Base-by-base conservation (phyloP, 108 stramenopile species). In the Fragilariopsis cylindrus region DNA sequence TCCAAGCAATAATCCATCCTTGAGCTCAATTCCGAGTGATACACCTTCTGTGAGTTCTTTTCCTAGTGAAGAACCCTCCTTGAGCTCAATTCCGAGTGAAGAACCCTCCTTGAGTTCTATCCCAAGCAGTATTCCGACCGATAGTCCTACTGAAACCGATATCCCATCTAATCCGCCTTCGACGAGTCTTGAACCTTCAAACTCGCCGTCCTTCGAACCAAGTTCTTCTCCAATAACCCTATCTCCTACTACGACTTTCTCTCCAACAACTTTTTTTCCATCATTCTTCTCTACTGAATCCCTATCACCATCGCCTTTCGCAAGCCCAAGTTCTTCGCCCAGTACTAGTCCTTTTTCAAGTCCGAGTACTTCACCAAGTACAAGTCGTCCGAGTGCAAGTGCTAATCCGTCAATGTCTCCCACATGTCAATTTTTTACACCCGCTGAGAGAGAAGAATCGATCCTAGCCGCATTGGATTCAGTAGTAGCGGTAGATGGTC, bases 391-490 rank as follows among this genome's bases (percentile, higher is more conserved):
- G 52, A 53, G 11, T 11, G 1, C 11, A 11, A 77, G 52, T 15
- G 18, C 71, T 5, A 16, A 48, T 44, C 71, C 71, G 40, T 65
- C 74, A 58, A 3, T 5, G 16, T 57, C 74, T 13, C 68, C 73
- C 2, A 70, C 74, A n/a, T 58, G 52, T 7, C 65, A 75, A 30
- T 72, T 64, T 21, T 50, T 82, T 7, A 68, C 83, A 2, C 45
- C 60, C 4, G 78, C 79, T 7, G 58, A 79, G 47, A 80, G 86
- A 13, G 18, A 12, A 30, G 68, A 43, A 3, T 58, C 0, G 2
- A 84, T 87, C 47, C 40, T 70, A n/a, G 46, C 3, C 18, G 58
- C 66, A 19, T 44, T 84, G 21, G 70, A 49, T 30, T 30, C 2
- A 30, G 30, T 30, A 30, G 75, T 79, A 12, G 57, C 76, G 13